Base-by-base conservation (phyloP, 768 basidiomycete species). In the Phanerochaete carnosa region DNA sequence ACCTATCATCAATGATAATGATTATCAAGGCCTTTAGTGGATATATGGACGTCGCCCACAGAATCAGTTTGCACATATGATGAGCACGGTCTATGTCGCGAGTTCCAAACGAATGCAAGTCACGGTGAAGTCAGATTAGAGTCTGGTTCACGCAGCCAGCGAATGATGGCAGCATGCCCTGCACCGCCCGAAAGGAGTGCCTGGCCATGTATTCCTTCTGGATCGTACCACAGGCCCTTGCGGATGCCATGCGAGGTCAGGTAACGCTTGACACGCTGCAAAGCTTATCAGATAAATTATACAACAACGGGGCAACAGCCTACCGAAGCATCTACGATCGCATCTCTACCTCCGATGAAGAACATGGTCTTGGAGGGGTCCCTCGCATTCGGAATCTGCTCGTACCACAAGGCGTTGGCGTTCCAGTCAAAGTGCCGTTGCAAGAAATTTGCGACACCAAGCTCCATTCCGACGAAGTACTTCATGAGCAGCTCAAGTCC, bases 381-480 rank as follows among this genome's bases (percentile, higher is more conserved):
- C 16, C 79, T 75, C 16, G 88, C 89, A 68, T 93, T 80, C 1
- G 92, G 91, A 49, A 96, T 94, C 66, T 95, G 90, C 72, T 95
- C 92, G 62, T 85, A 91, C 86, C 90, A 98, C 12, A 98, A 78
- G 11, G 91, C 87, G 69, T 97, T 97, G 12, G 90, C 83, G 39
- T 84, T 79, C 94, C 92, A 95, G 68, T 90, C 88, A 66, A 92
- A 92, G 70, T 92, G 85, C 28, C 91, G 81, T 65, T 88, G 89
- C 47, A 97, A 79, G 58, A 92, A 83, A 70, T 95, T 90, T 7
- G 92, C 90, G 53, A 92, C 87, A 15, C 95, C 95, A 2, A 96
- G 75, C 72, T 98, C 95, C 29, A 87, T 84, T 30, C 87, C 86
- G 60, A 96, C 88, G 67, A 95, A 95, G 71, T 94, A 98, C 47